A percentile compares a stretch with the other conserved stretches of the same genome.
phyloP scores from a whole-genome alignment of 148 eudicot genomes.

The Nepenthes mirabilis region DNA sequence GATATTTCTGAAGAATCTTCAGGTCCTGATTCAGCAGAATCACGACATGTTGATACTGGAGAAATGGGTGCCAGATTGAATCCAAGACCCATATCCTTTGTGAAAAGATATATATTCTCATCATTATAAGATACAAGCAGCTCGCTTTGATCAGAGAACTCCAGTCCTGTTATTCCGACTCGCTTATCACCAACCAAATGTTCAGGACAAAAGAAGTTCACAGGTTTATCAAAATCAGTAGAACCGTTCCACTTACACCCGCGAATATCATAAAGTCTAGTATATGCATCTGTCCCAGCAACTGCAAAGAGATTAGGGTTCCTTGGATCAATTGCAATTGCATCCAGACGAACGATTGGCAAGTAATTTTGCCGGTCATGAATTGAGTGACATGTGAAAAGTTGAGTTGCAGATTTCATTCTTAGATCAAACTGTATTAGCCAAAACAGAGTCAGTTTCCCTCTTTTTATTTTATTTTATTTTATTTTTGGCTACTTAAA shows the following conservation, averaged over 20 bases:
- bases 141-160: conserved; percentile 82
- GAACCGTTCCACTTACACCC: conserved; percentile 59
- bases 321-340: conserved; percentile 83
- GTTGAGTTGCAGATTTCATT: conserved; percentile 57
- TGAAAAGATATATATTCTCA: conserved; percentile 68
- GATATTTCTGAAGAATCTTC: conserved; percentile 16
- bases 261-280: conserved; percentile 82
- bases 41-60: conserved; percentile 22
- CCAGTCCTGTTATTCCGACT: conserved; percentile 78
- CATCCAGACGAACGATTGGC: conserved; percentile 37
- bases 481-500: too few relatives aligned
- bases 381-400: conserved; percentile 61
- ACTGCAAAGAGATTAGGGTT: conserved; percentile 74
- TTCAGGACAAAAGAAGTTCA: conserved; percentile 61
- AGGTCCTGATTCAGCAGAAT: conserved; percentile 18
- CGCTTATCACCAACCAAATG: conserved; percentile 58
- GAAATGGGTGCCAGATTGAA: conserved; percentile 27
- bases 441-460: neutral
- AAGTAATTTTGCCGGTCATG: conserved; percentile 14
- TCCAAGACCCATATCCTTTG: conserved; percentile 66
- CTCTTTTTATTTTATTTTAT: too few relatives aligned
- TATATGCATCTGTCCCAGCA: conserved; percentile 77
- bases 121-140: conserved; percentile 72
- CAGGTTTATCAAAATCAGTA: conserved; percentile 60
- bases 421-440: conserved; percentile 83